phyloP scores from a whole-genome alignment of 345 rosid genomes.

The Toxicodendron radicans region DNA sequence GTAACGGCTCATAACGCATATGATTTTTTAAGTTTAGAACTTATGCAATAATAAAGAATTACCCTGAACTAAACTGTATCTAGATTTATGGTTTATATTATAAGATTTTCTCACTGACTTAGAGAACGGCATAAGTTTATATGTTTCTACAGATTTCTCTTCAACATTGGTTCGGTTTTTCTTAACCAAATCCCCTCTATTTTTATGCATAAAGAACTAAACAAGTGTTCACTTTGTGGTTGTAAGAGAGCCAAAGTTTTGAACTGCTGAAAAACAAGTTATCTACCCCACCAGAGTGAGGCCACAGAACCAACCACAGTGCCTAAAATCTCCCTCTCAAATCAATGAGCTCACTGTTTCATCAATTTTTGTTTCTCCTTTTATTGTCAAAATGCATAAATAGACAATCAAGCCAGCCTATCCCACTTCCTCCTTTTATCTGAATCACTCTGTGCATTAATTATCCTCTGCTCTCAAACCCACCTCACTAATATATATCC shows the following conservation, averaged over 20 bases:
- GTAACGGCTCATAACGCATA: too few relatives aligned
- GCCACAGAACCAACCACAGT: neutral
- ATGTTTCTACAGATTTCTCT: too few relatives aligned
- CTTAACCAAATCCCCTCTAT: neutral
- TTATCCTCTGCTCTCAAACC: neutral
- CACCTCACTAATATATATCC: neutral
- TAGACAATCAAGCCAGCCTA: slow-evolving; percentile 6
- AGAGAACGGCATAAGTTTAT: too few relatives aligned
- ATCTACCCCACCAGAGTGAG: slow-evolving; percentile 2
- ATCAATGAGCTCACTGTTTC: neutral
- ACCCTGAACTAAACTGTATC: too few relatives aligned
- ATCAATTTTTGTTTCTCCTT: neutral
- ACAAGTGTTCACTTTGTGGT: neutral
- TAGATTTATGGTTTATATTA: too few relatives aligned
- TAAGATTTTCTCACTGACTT: too few relatives aligned
- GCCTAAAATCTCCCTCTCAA: neutral
- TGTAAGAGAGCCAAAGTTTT: neutral
- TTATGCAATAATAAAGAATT: too few relatives aligned
- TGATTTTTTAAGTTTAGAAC: too few relatives aligned
- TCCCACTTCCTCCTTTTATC: neutral
- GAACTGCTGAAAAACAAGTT: neutral
- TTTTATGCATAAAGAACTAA: neutral
- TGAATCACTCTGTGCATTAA: neutral
- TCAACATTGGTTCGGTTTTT: neutral
- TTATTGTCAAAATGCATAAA: neutral